Percentiles rank a stretch among this genome's conserved stretches.
These are phyloP conservation scores for Penicillium odoratum DNA, from an alignment of 495 filamentous ascomycete species.

Conservation along the genomic window DNA sequence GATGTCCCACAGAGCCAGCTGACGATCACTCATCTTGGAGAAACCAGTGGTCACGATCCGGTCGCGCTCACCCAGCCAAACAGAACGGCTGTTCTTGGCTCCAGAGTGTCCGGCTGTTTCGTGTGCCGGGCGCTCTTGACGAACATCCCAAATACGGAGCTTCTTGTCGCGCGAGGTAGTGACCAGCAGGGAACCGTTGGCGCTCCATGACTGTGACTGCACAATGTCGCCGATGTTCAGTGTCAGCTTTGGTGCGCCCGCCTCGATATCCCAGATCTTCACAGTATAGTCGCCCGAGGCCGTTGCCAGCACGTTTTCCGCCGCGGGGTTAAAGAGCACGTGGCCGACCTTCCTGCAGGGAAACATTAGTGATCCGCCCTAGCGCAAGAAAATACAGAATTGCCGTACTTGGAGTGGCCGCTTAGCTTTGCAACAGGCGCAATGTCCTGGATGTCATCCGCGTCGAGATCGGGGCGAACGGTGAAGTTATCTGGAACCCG, in stretches of 20 bases:
- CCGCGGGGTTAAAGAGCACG: slow-evolving; percentile 95
- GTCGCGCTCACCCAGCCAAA: slow-evolving; percentile 96
- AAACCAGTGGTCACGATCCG: slow-evolving; percentile 95
- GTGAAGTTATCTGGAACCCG: slow-evolving; percentile 87
- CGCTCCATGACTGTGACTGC: slow-evolving; percentile 94
- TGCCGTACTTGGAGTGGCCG: slow-evolving; percentile 57
- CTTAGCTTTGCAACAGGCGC: slow-evolving; percentile 74
- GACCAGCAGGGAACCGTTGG: slow-evolving; percentile 82
- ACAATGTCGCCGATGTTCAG: slow-evolving; percentile 88
- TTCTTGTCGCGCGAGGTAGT: slow-evolving; percentile 99
- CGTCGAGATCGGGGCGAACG: slow-evolving; percentile 74
- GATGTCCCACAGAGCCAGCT: slow-evolving; percentile 93
- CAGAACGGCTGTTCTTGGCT: slow-evolving; percentile 93
- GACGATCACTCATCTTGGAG: slow-evolving; percentile 96
- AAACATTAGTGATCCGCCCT: slow-evolving; percentile 14
- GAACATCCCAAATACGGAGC: slow-evolving; percentile 92
- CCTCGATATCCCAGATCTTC: slow-evolving; percentile 92
- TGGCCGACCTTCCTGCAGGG: slow-evolving; percentile 83
- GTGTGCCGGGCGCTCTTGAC: slow-evolving; percentile 84
- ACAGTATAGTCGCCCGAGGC: slow-evolving; percentile 93
- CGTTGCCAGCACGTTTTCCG: slow-evolving; percentile 92
- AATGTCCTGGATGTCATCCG: slow-evolving; percentile 73
- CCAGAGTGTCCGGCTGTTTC: slow-evolving; percentile 84
- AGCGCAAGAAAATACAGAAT: not conserved
- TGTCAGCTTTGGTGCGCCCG: slow-evolving; percentile 67